Conservation (phyloP, 2,329 filamentous ascomycete species). For the Botryosphaeria dothidea region DNA sequence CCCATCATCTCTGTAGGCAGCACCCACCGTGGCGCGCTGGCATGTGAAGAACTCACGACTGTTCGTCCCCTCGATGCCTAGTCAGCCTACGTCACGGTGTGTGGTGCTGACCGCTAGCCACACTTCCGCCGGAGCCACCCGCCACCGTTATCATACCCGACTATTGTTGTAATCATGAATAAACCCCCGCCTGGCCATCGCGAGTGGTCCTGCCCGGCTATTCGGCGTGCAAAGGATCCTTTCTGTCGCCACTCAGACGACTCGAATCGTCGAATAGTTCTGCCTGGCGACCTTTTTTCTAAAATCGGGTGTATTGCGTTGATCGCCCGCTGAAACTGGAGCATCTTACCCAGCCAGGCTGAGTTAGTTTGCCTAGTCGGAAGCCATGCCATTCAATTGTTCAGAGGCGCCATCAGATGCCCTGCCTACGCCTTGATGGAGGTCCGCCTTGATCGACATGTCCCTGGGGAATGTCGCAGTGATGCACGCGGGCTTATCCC, state of each 20-base stretch:
- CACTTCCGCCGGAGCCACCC: background rate
- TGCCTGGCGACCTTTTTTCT: background rate
- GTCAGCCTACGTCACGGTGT: background rate
- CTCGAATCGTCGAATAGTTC: background rate
- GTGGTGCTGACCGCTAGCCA: constrained; percentile 1
- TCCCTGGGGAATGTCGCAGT: background rate
- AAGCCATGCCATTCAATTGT: background rate
- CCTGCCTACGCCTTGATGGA: background rate
- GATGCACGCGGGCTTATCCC: background rate
- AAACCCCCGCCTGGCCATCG: background rate
- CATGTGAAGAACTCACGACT: background rate
- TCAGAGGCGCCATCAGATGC: background rate
- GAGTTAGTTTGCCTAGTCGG: background rate
- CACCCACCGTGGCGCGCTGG: background rate
- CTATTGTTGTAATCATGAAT: background rate
- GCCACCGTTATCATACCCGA: background rate
- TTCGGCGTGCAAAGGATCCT: background rate
- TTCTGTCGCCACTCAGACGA: background rate
- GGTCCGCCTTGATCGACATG: background rate
- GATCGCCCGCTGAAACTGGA: constrained; percentile 1
- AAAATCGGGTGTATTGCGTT: background rate
- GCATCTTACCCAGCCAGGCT: background rate
- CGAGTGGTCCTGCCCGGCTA: background rate
- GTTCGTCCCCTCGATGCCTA: background rate
- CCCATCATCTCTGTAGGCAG: background rate